These are phyloP conservation scores for Russula sp. DNA, from an alignment of 768 basidiomycete genomes.

Conservation along the genomic window DNA sequence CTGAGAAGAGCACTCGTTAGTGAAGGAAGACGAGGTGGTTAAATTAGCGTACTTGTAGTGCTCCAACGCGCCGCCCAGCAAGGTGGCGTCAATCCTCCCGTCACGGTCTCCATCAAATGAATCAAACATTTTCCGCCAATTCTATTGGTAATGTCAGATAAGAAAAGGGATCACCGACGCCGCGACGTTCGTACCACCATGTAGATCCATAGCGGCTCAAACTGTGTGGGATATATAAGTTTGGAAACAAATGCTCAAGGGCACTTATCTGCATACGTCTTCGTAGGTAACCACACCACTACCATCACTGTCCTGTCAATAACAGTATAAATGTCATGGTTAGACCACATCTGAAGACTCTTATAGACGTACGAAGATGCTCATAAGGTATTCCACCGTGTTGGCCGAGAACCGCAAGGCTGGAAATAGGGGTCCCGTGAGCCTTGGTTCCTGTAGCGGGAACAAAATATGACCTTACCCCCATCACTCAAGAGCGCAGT, in stretches of 20 bases:
- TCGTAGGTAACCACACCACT: slow-evolving; percentile 6
- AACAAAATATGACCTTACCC: not conserved
- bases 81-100: slow-evolving; percentile 6
- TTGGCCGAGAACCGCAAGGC: slow-evolving; percentile 4
- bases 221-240: not conserved
- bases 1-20: not conserved
- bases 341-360: not conserved
- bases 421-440: not conserved
- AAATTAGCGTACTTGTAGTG: slow-evolving; percentile 10
- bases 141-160: slow-evolving; percentile 13
- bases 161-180: not conserved
- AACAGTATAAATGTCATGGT: not conserved
- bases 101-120: slow-evolving; percentile 10
- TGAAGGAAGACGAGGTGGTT: not conserved
- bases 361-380: slow-evolving; percentile 13
- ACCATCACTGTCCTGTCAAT: slow-evolving; percentile 12
- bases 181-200: slow-evolving; percentile 2
- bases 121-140: slow-evolving; percentile 15
- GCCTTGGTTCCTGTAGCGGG: not conserved
- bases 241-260: not conserved
- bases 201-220: slow-evolving; percentile 14
- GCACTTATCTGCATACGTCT: slow-evolving; percentile 5
- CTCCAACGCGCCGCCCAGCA: slow-evolving; percentile 7
- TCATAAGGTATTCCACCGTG: slow-evolving; percentile 19
- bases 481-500: slow-evolving; percentile 11